Conservation (phyloP, 1,284 basidiomycete species). For the Fomitopsis palustris region DNA sequence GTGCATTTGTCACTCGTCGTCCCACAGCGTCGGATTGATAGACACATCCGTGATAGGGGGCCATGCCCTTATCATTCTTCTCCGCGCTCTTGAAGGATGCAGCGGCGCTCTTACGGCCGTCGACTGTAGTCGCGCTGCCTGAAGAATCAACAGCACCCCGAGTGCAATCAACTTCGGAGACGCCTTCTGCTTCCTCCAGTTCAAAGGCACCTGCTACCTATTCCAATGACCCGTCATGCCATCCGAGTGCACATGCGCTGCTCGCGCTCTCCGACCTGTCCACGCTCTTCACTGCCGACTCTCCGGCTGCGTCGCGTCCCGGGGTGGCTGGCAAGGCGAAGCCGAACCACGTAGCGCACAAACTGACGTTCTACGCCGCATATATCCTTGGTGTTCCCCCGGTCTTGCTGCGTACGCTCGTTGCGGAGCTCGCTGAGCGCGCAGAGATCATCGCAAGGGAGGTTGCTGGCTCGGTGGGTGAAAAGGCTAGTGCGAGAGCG, state of each 20-base stretch:
- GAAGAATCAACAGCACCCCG: not conserved
- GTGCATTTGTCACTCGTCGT: constrained; percentile 18
- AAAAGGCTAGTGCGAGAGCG: too few relatives aligned
- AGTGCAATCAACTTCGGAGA: constrained; percentile 13
- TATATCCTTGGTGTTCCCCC: constrained; percentile 43
- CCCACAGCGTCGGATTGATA: constrained; percentile 3
- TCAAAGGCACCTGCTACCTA: constrained; percentile 18
- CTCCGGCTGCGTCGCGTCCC: too few relatives aligned
- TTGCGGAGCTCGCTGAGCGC: constrained; percentile 35
- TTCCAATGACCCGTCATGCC: constrained; percentile 18
- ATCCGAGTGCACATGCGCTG: constrained; percentile 39
- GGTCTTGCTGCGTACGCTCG: constrained; percentile 34
- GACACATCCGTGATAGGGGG: constrained; percentile 33
- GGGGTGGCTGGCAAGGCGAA: constrained; percentile 7
- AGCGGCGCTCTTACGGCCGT: constrained; percentile 45
- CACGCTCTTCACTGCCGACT: constrained; percentile 30
- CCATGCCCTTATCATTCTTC: constrained; percentile 43
- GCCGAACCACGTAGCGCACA: constrained; percentile 44
- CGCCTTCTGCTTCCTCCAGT: constrained; percentile 9
- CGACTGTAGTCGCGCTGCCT: constrained; percentile 32
- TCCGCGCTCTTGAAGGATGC: constrained; percentile 52
- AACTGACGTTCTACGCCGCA: constrained; percentile 56
- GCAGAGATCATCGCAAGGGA: constrained; percentile 14
- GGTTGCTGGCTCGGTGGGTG: not conserved
- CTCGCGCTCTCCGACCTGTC: constrained; percentile 53